These are phyloP conservation scores for Kazachstania kunashirensis DNA, from an alignment of 805 yeast genomes.

Conservation along the genomic window DNA sequence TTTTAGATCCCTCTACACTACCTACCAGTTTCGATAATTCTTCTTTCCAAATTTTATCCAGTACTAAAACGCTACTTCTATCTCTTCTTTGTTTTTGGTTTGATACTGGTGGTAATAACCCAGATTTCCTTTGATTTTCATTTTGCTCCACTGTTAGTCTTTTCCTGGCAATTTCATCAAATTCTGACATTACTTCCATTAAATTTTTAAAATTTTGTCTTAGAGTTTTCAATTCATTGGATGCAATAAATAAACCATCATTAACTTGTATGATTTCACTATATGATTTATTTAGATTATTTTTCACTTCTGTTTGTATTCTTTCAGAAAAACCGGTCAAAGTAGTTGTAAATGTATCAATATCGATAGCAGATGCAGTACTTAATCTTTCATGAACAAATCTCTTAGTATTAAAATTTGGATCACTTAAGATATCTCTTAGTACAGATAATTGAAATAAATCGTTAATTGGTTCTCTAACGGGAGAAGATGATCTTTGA, in stretches of 20 bases:
- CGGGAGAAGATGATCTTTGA: background rate
- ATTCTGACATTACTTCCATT: slow-evolving; percentile 47
- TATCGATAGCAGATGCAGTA: slow-evolving; percentile 60
- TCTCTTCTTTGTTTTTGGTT: slow-evolving; percentile 31
- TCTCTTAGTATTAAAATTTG: slow-evolving; percentile 38
- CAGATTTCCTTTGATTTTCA: slow-evolving; percentile 3
- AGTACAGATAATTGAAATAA: slow-evolving; percentile 3
- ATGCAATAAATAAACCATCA: slow-evolving; percentile 52
- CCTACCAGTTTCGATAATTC: slow-evolving; percentile 61
- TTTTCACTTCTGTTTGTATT: slow-evolving; percentile 49
- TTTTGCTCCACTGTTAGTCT: slow-evolving; percentile 38
- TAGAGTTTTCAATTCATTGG: slow-evolving; percentile 51
- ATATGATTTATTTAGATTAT: slow-evolving; percentile 51
- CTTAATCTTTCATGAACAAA: slow-evolving; percentile 44
- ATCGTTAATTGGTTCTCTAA: background rate
- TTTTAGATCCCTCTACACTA: slow-evolving; percentile 77
- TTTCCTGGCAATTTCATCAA: slow-evolving; percentile 52
- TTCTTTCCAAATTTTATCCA: slow-evolving; percentile 74
- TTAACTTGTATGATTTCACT: slow-evolving; percentile 51
- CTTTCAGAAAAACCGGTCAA: slow-evolving; percentile 39
- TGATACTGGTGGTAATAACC: slow-evolving; percentile 18
- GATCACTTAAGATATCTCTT: slow-evolving; percentile 27
- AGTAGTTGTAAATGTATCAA: slow-evolving; percentile 56
- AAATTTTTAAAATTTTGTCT: slow-evolving; percentile 53
- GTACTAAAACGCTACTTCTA: slow-evolving; percentile 57